Evolutionary conservation across 2,329 filamentous ascomycete genomes (phyloP), one percentile per base, ranked within the genome.

Genomic region (Metarhizium album): DNA sequence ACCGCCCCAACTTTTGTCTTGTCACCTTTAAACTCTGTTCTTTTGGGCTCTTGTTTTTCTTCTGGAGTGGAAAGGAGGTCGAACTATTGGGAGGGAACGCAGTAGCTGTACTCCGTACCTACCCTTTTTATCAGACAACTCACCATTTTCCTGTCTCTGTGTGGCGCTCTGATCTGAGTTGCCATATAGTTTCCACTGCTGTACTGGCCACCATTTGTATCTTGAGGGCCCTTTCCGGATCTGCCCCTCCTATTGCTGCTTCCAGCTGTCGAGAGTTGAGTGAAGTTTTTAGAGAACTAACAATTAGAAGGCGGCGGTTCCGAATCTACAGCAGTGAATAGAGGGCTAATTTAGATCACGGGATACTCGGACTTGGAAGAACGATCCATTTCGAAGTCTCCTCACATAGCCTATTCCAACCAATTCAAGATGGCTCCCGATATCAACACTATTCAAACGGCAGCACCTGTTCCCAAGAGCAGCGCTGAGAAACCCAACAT

Each of bases 361-460:
- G 24, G 11, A 35, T 8, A 35, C 13, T 18, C 18, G 20, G n/a
- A 42, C 18, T 20, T 22, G 22, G 5, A 42, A 11, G 16, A n/a
- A n/a, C n/a, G n/a, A n/a, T n/a, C 18, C 38, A 5, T 11, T 18
- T 42, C 38, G 18, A 18, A 18, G 16, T 13, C 38, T 22, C 18
- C 23, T 18, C 4, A 13, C n/a, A 20, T 37, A 45, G 7, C 8
- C 22, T 24, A 37, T 50, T 22, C 16, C 14, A 29, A n/a, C 3
- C n/a, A 2, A 1, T 18, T n/a, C 56, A 60, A 48, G 54, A 86
- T 88, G 84, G 78, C 83, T 57, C 84, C 85, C 47, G 85, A 89
- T 69, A 76, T 88, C 62, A 86, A 88, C 72, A 83, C 83, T 6
- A 74, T 89, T 52, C 79, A 81, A 42, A 69, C 74, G 37, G 83